Conservation (phyloP, 768 basidiomycete species). For the Calocybe cyanea region DNA sequence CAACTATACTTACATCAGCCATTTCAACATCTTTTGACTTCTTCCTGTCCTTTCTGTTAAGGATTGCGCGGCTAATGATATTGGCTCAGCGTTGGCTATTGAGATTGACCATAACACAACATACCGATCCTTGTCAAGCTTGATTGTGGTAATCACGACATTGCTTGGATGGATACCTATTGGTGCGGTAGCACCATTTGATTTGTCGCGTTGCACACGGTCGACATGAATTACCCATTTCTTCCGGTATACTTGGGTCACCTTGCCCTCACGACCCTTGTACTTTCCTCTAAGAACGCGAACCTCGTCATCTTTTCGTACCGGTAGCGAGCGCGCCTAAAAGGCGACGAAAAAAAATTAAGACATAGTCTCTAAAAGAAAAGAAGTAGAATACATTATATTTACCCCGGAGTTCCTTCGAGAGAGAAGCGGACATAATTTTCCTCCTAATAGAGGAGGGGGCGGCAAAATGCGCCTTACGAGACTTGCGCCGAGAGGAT, state of each 20-base stretch:
- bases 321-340: constrained; percentile 86
- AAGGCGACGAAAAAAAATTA: not conserved
- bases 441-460: constrained; percentile 94
- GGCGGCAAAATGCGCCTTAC: constrained; percentile 96
- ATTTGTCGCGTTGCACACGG: constrained; percentile 96
- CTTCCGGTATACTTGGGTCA: constrained; percentile 97
- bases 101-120: constrained; percentile 14
- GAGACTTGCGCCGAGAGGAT: constrained; percentile 94
- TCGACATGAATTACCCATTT: constrained; percentile 99
- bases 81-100: not conserved
- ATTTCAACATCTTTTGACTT: constrained; percentile 72
- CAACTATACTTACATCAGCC: constrained; percentile 71
- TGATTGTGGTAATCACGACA: constrained; percentile 89
- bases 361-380: too few species aligned
- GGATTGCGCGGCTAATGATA: constrained; percentile 65
- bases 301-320: constrained; percentile 98
- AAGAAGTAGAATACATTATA: constrained; percentile 64
- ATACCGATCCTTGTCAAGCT: constrained; percentile 88
- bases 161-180: constrained; percentile 97
- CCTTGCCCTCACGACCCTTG: constrained; percentile 98
- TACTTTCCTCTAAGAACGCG: constrained; percentile 95
- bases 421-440: constrained; percentile 95
- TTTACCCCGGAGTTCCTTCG: constrained; percentile 91
- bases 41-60: constrained; percentile 83
- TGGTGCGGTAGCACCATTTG: constrained; percentile 89